Percentiles rank a stretch among this genome's conserved stretches.
These are phyloP conservation scores for Talaromyces sp. DNA, from an alignment of 2,329 filamentous ascomycete genomes.

Conservation along the genomic window DNA sequence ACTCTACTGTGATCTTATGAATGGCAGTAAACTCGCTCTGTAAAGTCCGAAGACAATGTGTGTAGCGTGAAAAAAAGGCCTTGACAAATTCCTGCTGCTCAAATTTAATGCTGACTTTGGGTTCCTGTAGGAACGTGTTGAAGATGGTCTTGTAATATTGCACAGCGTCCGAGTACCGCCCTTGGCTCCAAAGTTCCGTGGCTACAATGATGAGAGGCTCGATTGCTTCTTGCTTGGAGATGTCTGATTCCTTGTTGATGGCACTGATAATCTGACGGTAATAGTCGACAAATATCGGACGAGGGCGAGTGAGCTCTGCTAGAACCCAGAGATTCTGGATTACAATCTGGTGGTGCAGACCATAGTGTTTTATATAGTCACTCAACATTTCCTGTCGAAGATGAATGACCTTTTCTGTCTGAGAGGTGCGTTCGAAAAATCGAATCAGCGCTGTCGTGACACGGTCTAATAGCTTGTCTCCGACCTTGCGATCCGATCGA, in stretches of 20 bases:
- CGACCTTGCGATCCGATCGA: slow-evolving; percentile 22
- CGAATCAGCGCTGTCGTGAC: slow-evolving; percentile 25
- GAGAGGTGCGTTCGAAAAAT: slow-evolving; percentile 26
- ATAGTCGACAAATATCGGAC: slow-evolving; percentile 35
- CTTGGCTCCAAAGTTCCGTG: slow-evolving; percentile 35
- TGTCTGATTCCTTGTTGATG: slow-evolving; percentile 33
- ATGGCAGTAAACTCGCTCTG: slow-evolving; percentile 27
- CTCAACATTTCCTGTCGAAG: slow-evolving; percentile 36
- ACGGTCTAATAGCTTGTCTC: slow-evolving; percentile 26
- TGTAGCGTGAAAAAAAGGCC: slow-evolving; percentile 31
- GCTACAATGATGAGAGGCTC: slow-evolving; percentile 35
- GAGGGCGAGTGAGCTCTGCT: slow-evolving; percentile 32
- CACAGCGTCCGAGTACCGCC: slow-evolving; percentile 33
- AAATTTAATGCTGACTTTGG: slow-evolving; percentile 29
- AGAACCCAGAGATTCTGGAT: slow-evolving; percentile 34
- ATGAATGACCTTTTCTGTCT: slow-evolving; percentile 32
- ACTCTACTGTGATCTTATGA: slow-evolving; percentile 31
- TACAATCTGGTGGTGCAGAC: slow-evolving; percentile 29
- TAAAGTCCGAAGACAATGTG: slow-evolving; percentile 29
- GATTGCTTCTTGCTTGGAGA: slow-evolving; percentile 33
- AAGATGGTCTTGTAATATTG: slow-evolving; percentile 32
- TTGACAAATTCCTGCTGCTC: slow-evolving; percentile 29
- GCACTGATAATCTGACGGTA: slow-evolving; percentile 33
- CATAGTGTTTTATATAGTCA: slow-evolving; percentile 33
- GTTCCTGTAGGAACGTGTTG: slow-evolving; percentile 32